Evolutionary conservation across 2,329 filamentous ascomycete genomes (phyloP), one percentile per base, ranked within the genome.

Genomic region (Rutstroemia sp.): DNA sequence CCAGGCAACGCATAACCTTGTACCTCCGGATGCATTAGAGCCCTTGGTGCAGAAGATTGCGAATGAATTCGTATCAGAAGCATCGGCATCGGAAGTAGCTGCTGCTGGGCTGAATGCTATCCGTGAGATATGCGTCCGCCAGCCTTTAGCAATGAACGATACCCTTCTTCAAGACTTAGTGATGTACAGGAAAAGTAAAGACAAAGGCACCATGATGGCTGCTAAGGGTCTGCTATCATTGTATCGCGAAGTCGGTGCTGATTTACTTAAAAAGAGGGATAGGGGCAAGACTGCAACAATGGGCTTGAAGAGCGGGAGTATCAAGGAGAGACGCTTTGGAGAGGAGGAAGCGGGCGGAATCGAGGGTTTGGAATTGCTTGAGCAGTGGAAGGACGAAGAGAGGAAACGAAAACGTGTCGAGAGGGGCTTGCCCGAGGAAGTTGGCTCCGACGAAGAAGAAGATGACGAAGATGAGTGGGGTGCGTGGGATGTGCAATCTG

Each of bases 181-280:
- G 9, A 88, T 94, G 76, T 97, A 99, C 73, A 83, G 89, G 59
- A 96, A 95, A 77, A 95, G 89, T 69, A 99, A 99, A 70, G 94
- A 99, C 69, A 99, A 97, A 76, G 92, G 92, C 58, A 89, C 94
- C n/a, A 92, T 95, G 82, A 97, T 99, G 94, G 94, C 94, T 7
- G 91, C 92, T 14, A 92, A 94, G 71, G 92, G 94, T 61, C 76
- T 99, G 6, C 77, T 99, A 44, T 90, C 89, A 23, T 78, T 99
- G 5, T 99, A 95, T 75, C 80, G 94, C 64, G 92, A 97, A 68
- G 88, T 96, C 14, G 91, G 87, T 38, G 89, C 94, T 0, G 89
- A 95, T 63, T 81, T 97, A 74, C 76, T 99, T 58, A 87, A 87
- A 72, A 95, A 90, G 77, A 84, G 88, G 67, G 94, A 96, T 69